These are phyloP conservation scores for Apostasia shenzhenica DNA, from an alignment of 106 monocot species.

Conservation along the genomic window DNA sequence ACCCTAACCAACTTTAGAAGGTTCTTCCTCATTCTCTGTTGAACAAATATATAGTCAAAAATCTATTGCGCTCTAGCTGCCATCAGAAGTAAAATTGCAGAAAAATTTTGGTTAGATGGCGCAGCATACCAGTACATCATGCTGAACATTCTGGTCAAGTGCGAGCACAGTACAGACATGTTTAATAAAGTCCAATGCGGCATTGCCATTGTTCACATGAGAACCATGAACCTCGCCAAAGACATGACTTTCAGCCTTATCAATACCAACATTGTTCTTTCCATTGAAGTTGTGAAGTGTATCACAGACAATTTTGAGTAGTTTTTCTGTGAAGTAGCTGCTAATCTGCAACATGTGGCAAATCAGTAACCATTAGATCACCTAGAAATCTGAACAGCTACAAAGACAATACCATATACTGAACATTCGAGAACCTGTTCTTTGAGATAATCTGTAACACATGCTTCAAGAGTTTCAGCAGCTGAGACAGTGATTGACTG, in stretches of 20 bases:
- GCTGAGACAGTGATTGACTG: conserved; percentile 69
- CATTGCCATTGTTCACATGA: conserved; percentile 43
- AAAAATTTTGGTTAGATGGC: neutral
- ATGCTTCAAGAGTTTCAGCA: conserved; percentile 58
- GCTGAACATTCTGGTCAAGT: conserved; percentile 79
- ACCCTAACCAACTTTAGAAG: conserved; percentile 75
- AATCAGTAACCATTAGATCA: neutral
- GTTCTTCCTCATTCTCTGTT: conserved; percentile 92
- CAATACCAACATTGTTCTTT: conserved; percentile 19
- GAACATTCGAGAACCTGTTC: conserved; percentile 44
- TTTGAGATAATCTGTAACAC: conserved; percentile 55
- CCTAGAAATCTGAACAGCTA: no score
- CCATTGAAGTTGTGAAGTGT: conserved; percentile 54
- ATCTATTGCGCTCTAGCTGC: neutral
- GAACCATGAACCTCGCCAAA: conserved; percentile 1
- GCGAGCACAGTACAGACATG: conserved; percentile 89
- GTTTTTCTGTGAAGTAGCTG: conserved; percentile 81
- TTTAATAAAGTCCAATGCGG: conserved; percentile 88
- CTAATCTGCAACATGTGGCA: conserved; percentile 57
- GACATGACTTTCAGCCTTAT: conserved; percentile 11
- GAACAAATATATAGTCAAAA: neutral
- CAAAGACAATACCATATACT: neutral
- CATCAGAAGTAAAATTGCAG: neutral
- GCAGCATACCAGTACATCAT: conserved; percentile 69
- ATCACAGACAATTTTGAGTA: conserved; percentile 69